Base-by-base conservation (phyloP, 73 alveolate genomes). In the Paramecium caudatum region DNA sequence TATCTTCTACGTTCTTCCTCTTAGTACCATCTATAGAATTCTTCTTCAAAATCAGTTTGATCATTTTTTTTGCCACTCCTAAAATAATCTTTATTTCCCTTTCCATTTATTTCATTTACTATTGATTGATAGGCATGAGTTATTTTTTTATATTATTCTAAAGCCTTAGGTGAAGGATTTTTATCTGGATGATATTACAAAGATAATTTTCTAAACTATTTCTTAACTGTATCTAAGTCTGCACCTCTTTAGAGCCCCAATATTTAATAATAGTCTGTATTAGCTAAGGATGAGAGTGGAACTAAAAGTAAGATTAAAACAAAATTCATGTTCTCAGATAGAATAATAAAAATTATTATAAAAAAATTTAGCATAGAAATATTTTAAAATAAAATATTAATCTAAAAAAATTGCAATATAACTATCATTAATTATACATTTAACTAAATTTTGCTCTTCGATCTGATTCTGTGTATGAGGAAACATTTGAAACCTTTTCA, bases 181-280 rank as follows among this genome's bases (percentile, higher is more conserved):
- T 94, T 82, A 90, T 96, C 99, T 8, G 99, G 99, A 82, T 96
- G 99, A 68, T 95, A 95, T 69, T 78, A 87, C 83, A 95, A 90
- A 3, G 98, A 97, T 21, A 95, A 70, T 70, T 90, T 91, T 34
- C 93, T 69, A 87, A 93, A 96, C 13, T 96, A 92, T 43, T 50
- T 85, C 50, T 92, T 93, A 8, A 96, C 65, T 47, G 90, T 93
- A 21, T 85, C 74, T 16, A 91, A 93, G 12, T 70, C 61, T 5
- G 97, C 96, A 7, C 91, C 82, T 34, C 91, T 94, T 23, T 30
- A 10, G 3, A 91, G 69, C 25, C 94, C 97, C 34, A 96, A 81
- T 9, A 94, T 63, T 61, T 95, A 50, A 74, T 96, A 96, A 91
- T 96, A 94, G 63, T 92, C 93, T 41, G 83, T 49, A 6, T 55